These are phyloP conservation scores for Tolypocladium ophioglossoides DNA, from an alignment of 2,329 filamentous ascomycete species.

Conservation along the genomic window DNA sequence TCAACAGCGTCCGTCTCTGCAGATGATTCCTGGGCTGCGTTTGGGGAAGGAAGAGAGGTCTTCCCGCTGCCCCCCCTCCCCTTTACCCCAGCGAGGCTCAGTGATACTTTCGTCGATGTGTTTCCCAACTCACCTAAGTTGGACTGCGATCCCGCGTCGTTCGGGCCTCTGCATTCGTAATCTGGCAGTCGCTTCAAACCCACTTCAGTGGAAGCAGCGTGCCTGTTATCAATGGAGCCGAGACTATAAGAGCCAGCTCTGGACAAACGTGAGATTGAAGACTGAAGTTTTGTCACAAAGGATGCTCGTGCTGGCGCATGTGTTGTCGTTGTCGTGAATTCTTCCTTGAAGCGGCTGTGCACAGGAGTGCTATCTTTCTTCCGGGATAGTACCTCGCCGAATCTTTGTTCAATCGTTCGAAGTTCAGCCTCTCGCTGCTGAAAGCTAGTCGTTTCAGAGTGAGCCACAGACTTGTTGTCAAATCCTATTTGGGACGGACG, in stretches of 20 bases:
- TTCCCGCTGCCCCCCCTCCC: background rate
- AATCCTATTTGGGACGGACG: background rate
- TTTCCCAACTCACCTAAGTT: background rate
- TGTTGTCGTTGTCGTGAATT: conserved; percentile 14
- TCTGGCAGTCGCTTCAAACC: background rate
- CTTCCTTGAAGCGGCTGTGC: conserved; percentile 30
- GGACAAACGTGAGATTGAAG: conserved; percentile 20
- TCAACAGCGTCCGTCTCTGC: background rate
- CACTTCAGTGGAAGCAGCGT: background rate
- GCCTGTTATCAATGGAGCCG: background rate
- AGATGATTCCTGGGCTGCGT: background rate
- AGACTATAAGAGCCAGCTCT: conserved; percentile 7
- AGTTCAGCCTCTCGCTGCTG: conserved; percentile 27
- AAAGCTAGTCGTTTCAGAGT: conserved; percentile 27
- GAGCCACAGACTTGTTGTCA: conserved; percentile 7
- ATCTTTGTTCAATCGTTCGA: conserved; percentile 28
- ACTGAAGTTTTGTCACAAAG: conserved; percentile 24
- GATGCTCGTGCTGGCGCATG: conserved; percentile 12
- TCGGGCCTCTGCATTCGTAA: background rate
- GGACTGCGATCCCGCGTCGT: too few relatives aligned
- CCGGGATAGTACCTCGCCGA: conserved; percentile 21
- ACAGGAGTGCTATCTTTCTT: conserved; percentile 17
- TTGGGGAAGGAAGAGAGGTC: background rate
- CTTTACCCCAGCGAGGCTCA: background rate
- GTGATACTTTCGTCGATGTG: background rate